A percentile compares a stretch with the other conserved stretches of the same genome.
These are phyloP conservation scores for Oryza officinalis DNA, from an alignment of 176 grass and related monocot species.

Conservation along the genomic window DNA sequence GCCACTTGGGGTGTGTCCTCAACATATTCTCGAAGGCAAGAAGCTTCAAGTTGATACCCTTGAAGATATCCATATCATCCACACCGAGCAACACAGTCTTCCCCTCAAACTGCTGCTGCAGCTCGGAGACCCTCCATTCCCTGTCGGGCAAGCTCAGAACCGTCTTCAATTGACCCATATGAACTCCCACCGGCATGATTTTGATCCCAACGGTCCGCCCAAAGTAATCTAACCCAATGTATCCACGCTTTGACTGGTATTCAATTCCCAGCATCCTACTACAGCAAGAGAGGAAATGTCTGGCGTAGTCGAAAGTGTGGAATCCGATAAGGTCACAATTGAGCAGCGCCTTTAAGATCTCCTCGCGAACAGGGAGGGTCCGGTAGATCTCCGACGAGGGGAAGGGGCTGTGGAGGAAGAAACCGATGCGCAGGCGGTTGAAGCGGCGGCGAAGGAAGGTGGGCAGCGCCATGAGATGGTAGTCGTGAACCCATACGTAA, in stretches of 20 bases:
- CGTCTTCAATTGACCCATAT: conserved; percentile 84
- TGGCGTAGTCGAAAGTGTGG: conserved; percentile 96
- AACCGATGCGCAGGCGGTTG: conserved; percentile 95
- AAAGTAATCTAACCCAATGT: conserved; percentile 97
- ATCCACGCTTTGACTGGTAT: conserved; percentile 95
- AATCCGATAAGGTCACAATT: conserved; percentile 98
- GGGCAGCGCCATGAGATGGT: conserved; percentile 98
- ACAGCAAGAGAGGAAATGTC: conserved; percentile 98
- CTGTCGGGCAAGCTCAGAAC: conserved; percentile 67
- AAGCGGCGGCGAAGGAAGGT: conserved; percentile 92
- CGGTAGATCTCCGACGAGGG: conserved; percentile 98
- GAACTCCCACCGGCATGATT: conserved; percentile 94
- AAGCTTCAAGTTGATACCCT: conserved; percentile 94
- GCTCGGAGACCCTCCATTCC: conserved; percentile 68
- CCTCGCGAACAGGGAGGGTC: conserved; percentile 91
- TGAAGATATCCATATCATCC: conserved; percentile 99
- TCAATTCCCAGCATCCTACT: conserved; percentile 96
- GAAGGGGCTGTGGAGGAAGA: conserved; percentile 98
- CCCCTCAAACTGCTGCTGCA: conserved; percentile 73
- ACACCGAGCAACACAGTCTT: conserved; percentile 87
- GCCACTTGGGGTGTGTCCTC: conserved; percentile 81
- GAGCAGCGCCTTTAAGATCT: conserved; percentile 88
- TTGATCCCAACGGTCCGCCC: conserved; percentile 96
- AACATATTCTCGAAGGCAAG: conserved; percentile 95
- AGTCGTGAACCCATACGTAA: conserved; percentile 97